A percentile compares a stretch with the other conserved stretches of the same genome.
Conservation (phyloP, 352 stramenopile genomes). For the Globisporangium radiosum region DNA sequence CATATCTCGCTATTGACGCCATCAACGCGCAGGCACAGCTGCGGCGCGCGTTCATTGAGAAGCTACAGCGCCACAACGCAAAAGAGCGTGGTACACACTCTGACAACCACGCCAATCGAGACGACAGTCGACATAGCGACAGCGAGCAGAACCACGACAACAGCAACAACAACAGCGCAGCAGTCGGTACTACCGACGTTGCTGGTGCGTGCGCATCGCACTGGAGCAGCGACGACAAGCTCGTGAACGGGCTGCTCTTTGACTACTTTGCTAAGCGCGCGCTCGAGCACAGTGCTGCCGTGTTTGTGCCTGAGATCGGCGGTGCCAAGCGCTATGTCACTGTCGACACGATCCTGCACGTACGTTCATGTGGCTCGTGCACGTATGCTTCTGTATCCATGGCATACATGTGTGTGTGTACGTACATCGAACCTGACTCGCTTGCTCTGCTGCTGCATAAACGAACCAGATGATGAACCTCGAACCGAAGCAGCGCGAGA, state of each 20-base stretch:
- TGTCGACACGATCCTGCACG: constrained; percentile 37
- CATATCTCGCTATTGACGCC: not conserved
- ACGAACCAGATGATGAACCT: constrained; percentile 30
- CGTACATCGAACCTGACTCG: no score
- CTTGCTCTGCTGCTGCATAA: no score
- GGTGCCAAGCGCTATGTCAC: constrained; percentile 35
- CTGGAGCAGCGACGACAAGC: constrained; percentile 34
- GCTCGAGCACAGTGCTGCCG: constrained; percentile 53
- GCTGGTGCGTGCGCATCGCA: not conserved
- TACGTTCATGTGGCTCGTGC: constrained; percentile 10
- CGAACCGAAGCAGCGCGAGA: constrained; percentile 12
- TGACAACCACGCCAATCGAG: not conserved
- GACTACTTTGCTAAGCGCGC: constrained; percentile 44
- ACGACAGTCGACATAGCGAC: not conserved
- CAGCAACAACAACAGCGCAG: not conserved
- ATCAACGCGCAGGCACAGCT: constrained; percentile 49
- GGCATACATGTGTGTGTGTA: no score
- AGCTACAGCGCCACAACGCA: constrained; percentile 39
- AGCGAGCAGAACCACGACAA: not conserved
- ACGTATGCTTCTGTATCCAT: no score
- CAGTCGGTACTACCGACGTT: not conserved
- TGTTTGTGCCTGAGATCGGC: constrained; percentile 68
- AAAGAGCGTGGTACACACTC: constrained; percentile 2
- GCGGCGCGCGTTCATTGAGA: constrained; percentile 62
- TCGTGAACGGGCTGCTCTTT: constrained; percentile 51